Evolutionary conservation across 371 early-diverging fungal species (phyloP), one percentile per base, ranked within the genome.

Genomic region (Mortierella sp.): DNA sequence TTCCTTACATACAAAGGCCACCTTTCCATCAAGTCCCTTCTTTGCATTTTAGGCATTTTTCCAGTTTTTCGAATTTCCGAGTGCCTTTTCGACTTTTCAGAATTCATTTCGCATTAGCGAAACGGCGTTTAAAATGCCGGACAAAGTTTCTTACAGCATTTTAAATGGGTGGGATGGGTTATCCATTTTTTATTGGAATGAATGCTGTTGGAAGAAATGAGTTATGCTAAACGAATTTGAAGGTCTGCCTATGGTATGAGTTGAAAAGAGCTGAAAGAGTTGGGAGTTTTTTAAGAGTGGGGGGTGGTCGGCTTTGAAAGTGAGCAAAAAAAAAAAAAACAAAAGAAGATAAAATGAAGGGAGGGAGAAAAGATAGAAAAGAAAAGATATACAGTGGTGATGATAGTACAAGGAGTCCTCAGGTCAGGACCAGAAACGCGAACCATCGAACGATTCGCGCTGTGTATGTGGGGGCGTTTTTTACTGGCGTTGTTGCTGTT

Each of bases 401-500:
- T 44, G 34, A 42, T 26, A n/a, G 44, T 55, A 54, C 48, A 74
- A 52, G n/a, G 52, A 45, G 60, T 31, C 34, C 63, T 63, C 34
- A 31, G 19, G 14, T 2, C 63, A 60, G 63, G 63, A 60, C 31
- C 14, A 34, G 38, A 34, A 16, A 13, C 16, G 16, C 3, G 16
- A 50, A 16, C 50, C 50, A 16, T 50, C 14, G 16, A 16, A 16
- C 50, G 50, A 50, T 50, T 3, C 50, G 50, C 50, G 50, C 50
- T 50, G 50, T 50, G 50, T 50, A 8, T 1, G 47, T 47, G 47
- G 2, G 13, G 47, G 47, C 16, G 50, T 50, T 13, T 50, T 68
- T 38, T 70, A 60, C 8, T 72, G 68, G 11, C 44, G 65, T 31
- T 72, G 81, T 34, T 63, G 70, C 1, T 70, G 79, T 28, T 76